Evolutionary conservation across 768 basidiomycete genomes (phyloP), one percentile per base, ranked within the genome.

Genomic region (Calocybe indica): DNA sequence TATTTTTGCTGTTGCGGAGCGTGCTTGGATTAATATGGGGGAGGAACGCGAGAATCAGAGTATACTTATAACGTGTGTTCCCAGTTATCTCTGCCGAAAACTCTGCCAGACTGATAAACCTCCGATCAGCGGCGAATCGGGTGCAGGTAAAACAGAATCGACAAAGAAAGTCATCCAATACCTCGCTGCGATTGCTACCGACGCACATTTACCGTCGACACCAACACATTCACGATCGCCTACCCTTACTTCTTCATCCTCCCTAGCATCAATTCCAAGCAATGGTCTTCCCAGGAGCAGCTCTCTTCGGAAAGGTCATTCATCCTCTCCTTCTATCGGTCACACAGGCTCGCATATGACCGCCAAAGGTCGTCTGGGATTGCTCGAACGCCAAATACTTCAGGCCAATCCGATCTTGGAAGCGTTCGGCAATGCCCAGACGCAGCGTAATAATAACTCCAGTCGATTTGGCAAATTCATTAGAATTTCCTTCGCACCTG

Each of bases 81-180:
- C 30, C 8, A 43, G 34, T 37, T 28, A 38, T 35, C 32, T 15
- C 12, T n/a, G 43, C 34, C 43, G 39, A 37, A 46, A 12, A 35
- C 14, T 46, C 33, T 46, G 41, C 22, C 10, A 30, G 40, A 49
- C 53, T 58, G 7, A 61, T 37, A 6, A 32, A 43, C n/a, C 38
- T 40, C 12, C 32, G 14, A 39, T 0, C 56, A 96, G 94, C 7
- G 96, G 96, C 37, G 96, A 99, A 74, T 98, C 96, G 6, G 96
- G 96, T 33, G 96, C 96, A 3, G 96, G 96, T 38, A 99, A 98
- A 74, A 99, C 96, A 2, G 96, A 98, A 63, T 98, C 95, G 68
- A 90, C 88, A 10, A 98, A 99, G 77, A 98, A 98, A 61, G 95
- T 98, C 58, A 99, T 99, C 46, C 96, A 98, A 64, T 99, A 98